phyloP scores from a whole-genome alignment of 108 stramenopile genomes.

The Cyclostephanos tholiformis region DNA sequence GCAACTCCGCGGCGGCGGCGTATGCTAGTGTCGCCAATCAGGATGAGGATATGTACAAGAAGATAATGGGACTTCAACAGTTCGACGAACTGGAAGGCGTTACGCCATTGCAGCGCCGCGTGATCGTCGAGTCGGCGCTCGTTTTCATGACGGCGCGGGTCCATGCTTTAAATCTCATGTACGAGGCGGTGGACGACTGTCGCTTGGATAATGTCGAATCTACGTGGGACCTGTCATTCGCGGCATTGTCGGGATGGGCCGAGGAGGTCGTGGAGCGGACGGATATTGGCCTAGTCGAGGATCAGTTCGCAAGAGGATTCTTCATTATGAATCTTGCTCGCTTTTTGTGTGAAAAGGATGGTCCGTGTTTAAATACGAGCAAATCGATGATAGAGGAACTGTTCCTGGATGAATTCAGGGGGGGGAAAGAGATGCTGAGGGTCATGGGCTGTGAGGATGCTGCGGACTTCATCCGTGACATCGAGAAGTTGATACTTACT shows the following conservation, averaged over 20 bases:
- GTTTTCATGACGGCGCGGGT: constrained; percentile 65
- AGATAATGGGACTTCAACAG: constrained; percentile 8
- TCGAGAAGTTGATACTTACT: constrained; percentile 23
- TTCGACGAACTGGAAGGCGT: constrained; percentile 34
- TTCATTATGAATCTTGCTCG: constrained; percentile 24
- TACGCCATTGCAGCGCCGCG: constrained; percentile 47
- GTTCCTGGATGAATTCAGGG: constrained; percentile 11
- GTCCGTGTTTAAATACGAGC: neutral
- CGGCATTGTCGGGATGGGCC: constrained; percentile 66
- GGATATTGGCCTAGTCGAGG: too few relatives aligned
- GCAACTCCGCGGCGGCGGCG: neutral
- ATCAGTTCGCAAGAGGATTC: constrained; percentile 11
- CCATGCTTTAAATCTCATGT: constrained; percentile 63
- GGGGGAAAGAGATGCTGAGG: constrained; percentile 10
- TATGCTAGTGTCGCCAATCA: neutral
- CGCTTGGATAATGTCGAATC: constrained; percentile 11
- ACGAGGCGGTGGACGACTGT: constrained; percentile 69
- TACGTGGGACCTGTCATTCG: constrained; percentile 72
- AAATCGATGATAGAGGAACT: constrained; percentile 26
- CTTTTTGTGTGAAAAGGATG: constrained; percentile 15
- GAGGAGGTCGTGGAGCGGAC: too few relatives aligned
- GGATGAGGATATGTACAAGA: neutral
- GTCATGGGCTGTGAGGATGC: constrained; percentile 12
- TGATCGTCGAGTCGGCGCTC: constrained; percentile 47
- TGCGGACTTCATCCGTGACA: neutral